Conservation (phyloP, 2,329 filamentous ascomycete species). For the Chaetomium strumarium region DNA sequence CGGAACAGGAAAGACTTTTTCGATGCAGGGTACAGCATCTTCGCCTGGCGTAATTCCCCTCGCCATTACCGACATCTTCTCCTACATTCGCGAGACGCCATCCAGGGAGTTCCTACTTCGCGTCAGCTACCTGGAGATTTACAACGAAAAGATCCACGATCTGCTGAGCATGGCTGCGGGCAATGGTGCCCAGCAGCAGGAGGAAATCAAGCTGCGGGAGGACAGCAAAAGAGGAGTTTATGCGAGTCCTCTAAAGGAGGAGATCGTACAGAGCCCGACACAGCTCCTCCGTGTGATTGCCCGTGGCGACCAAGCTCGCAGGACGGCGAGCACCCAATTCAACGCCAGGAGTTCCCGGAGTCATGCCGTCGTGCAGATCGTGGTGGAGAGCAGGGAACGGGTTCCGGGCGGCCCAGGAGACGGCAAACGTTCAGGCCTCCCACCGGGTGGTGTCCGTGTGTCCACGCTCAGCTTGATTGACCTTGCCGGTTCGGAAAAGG, state of each 20-base stretch:
- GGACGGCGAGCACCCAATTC: constrained; percentile 93
- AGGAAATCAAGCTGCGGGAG: constrained; percentile 95
- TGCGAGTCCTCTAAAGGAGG: constrained; percentile 91
- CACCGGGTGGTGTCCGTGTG: constrained; percentile 86
- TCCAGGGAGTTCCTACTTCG: constrained; percentile 89
- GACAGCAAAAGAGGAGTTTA: constrained; percentile 96
- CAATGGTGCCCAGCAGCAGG: constrained; percentile 53
- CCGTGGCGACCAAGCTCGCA: constrained; percentile 80
- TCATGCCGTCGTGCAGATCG: constrained; percentile 97
- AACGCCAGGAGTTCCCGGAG: constrained; percentile 94
- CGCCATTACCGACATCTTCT: constrained; percentile 98
- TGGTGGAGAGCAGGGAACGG: constrained; percentile 92
- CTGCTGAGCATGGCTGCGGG: constrained; percentile 70
- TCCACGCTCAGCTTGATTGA: constrained; percentile 95
- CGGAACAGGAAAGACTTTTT: constrained; percentile 97
- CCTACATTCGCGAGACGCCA: constrained; percentile 95
- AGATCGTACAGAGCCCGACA: constrained; percentile 96
- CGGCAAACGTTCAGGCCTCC: constrained; percentile 61
- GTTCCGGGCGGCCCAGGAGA: constrained; percentile 53
- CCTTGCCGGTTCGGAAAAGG: constrained; percentile 91
- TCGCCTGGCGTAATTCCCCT: constrained; percentile 95
- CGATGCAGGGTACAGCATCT: constrained; percentile 95
- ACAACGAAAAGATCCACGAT: constrained; percentile 97
- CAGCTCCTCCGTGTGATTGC: constrained; percentile 93
- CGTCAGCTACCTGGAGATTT: constrained; percentile 97